A percentile compares a stretch with the other conserved stretches of the same genome.
Evolutionary conservation across 2,329 filamentous ascomycete species (phyloP).

Genomic region (Diaporthe ampelina): DNA sequence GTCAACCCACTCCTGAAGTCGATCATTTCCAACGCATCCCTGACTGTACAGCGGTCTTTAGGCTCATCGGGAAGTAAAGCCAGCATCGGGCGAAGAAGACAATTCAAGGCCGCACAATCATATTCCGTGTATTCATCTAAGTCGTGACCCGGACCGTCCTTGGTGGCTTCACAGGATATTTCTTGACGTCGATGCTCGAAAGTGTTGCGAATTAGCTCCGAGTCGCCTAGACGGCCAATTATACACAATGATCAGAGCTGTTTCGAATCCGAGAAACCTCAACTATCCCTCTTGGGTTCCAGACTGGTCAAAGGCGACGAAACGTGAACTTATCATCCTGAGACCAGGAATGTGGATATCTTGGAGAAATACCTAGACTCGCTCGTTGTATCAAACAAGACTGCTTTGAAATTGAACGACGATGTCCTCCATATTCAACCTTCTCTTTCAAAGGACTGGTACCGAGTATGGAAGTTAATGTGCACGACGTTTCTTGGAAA

Average conservation of each 20-base stretch:
- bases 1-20: slow-evolving; percentile 8
- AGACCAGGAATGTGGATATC: too few relatives aligned
- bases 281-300: too few relatives aligned
- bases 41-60: not conserved
- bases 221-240: not conserved
- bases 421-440: too few relatives aligned
- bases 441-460: too few relatives aligned
- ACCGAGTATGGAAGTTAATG: too few relatives aligned
- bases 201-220: not conserved
- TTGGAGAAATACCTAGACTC: too few relatives aligned
- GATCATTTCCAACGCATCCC: not conserved
- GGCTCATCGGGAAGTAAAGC: not conserved
- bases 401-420: too few relatives aligned
- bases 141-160: not conserved
- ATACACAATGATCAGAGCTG: not conserved
- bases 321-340: too few relatives aligned
- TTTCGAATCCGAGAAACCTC: too few relatives aligned
- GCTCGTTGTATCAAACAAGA: too few relatives aligned
- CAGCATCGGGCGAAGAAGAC: not conserved
- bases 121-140: not conserved
- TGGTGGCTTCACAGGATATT: not conserved
- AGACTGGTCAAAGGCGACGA: too few relatives aligned
- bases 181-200: not conserved
- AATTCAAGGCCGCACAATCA: not conserved
- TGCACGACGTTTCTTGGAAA: too few relatives aligned